Conservation (phyloP, 2,329 filamentous ascomycete species). For the Colletotrichum lindemuthianum region DNA sequence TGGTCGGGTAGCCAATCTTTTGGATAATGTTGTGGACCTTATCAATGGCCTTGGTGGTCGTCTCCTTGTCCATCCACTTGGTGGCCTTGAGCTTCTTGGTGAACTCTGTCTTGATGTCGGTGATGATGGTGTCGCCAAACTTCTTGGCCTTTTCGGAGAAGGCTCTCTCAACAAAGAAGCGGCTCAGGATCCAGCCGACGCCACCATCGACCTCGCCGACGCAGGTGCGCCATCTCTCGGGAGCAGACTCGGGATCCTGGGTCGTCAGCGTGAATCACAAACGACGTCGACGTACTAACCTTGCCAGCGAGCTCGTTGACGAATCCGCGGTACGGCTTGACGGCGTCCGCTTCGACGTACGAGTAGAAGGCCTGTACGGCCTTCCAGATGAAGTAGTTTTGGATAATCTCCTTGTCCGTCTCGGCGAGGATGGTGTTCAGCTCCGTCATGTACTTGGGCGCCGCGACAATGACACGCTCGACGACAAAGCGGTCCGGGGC, state of each 20-base stretch:
- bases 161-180: conserved; percentile 75
- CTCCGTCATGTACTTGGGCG: conserved; percentile 68
- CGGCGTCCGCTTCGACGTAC: conserved; percentile 66
- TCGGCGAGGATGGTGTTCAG: conserved; percentile 64
- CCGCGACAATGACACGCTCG: conserved; percentile 66
- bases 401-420: conserved; percentile 64
- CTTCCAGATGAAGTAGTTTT: conserved; percentile 74
- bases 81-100: conserved; percentile 66
- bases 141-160: conserved; percentile 74
- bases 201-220: conserved; percentile 65
- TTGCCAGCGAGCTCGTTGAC: conserved; percentile 69
- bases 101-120: conserved; percentile 75
- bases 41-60: conserved; percentile 67
- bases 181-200: conserved; percentile 74
- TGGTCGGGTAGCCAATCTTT: conserved; percentile 75
- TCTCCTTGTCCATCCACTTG: conserved; percentile 72
- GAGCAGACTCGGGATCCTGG: conserved; percentile 66
- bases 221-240: conserved; percentile 75
- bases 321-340: conserved; percentile 69
- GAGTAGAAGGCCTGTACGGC: conserved; percentile 62
- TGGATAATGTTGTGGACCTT: conserved; percentile 75
- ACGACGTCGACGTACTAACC: conserved; percentile 39
- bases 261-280: not conserved
- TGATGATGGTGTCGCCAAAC: conserved; percentile 75
- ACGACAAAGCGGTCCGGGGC: conserved; percentile 60